Conservation (phyloP, 495 filamentous ascomycete species). For the Astrocystis sublimbata region DNA sequence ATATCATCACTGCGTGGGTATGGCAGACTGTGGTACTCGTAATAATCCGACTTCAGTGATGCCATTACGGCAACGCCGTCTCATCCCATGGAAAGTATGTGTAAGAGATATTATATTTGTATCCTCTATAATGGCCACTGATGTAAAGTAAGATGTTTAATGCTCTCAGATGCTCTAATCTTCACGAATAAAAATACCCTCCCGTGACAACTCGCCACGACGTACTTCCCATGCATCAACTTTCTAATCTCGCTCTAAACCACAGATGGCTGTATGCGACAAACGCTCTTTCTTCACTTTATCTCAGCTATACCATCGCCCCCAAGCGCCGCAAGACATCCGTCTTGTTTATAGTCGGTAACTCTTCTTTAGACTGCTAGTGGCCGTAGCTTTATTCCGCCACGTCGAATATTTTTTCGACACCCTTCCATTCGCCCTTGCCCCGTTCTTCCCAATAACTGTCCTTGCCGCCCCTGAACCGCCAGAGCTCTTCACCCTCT, state of each 20-base stretch:
- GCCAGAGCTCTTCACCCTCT: constrained; percentile 76
- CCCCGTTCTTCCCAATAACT: constrained; percentile 90
- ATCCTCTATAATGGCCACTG: background rate
- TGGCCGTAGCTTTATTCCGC: constrained; percentile 1
- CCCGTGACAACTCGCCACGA: background rate
- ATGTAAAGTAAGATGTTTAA: background rate
- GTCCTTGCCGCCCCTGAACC: constrained; percentile 74
- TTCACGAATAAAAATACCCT: background rate
- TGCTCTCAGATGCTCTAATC: background rate
- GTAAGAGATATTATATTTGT: background rate
- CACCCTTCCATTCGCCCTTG: constrained; percentile 66
- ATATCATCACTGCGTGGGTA: too few relatives aligned
- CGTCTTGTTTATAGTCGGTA: background rate
- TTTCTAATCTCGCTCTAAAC: background rate
- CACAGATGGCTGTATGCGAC: background rate
- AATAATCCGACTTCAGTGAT: constrained; percentile 5
- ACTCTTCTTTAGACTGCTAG: background rate
- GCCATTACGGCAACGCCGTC: background rate
- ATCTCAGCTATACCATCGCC: background rate
- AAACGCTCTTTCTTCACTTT: background rate
- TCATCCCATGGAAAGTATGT: background rate
- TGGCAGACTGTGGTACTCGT: constrained; percentile 10
- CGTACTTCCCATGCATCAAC: background rate
- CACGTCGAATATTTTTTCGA: constrained; percentile 66
- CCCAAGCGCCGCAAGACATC: background rate